A percentile compares a stretch with the other conserved stretches of the same genome.
phyloP scores from a whole-genome alignment of 345 rosid genomes.

The Eutrema yunnanense region DNA sequence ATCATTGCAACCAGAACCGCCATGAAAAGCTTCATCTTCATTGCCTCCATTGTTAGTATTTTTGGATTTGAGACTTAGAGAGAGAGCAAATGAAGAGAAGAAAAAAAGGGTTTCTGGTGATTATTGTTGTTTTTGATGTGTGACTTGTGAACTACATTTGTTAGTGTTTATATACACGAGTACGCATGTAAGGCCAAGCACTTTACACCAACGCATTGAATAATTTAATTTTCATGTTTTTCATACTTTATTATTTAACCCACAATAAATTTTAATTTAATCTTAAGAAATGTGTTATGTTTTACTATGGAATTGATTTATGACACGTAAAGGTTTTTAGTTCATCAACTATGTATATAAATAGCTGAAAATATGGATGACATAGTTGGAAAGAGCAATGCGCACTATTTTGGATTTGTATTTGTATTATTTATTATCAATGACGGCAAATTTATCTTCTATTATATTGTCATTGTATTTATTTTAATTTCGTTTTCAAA shows the following conservation, averaged over 20 bases:
- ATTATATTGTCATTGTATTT: not conserved
- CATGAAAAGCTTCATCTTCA: slow-evolving; percentile 32
- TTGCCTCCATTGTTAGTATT: slow-evolving; percentile 29
- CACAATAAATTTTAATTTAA: not conserved
- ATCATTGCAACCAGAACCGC: slow-evolving; percentile 25
- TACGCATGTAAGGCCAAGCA: slow-evolving; percentile 24
- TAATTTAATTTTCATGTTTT: not conserved
- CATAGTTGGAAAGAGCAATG: slow-evolving; percentile 12
- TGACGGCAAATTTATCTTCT: not conserved
- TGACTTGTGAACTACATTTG: slow-evolving; percentile 18
- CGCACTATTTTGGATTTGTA: not conserved
- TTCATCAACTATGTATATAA: slow-evolving; percentile 13
- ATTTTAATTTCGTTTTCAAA: not conserved
- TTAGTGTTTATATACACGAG: slow-evolving; percentile 22
- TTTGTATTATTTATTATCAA: not conserved
- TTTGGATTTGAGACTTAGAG: slow-evolving; percentile 3
- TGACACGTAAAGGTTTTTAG: slow-evolving; percentile 20
- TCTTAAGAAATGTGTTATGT: slow-evolving; percentile 1
- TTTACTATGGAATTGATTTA: slow-evolving; percentile 13
- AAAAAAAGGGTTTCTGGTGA: not conserved
- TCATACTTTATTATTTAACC: not conserved
- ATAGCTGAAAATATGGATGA: not conserved
- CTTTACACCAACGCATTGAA: slow-evolving; percentile 32
- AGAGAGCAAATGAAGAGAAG: slow-evolving; percentile 19
- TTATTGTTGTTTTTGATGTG: slow-evolving; percentile 11